Evolutionary conservation across 768 basidiomycete species (phyloP), one percentile per base, ranked within the genome.

Genomic region (Sistotremastrum niveocremeum): DNA sequence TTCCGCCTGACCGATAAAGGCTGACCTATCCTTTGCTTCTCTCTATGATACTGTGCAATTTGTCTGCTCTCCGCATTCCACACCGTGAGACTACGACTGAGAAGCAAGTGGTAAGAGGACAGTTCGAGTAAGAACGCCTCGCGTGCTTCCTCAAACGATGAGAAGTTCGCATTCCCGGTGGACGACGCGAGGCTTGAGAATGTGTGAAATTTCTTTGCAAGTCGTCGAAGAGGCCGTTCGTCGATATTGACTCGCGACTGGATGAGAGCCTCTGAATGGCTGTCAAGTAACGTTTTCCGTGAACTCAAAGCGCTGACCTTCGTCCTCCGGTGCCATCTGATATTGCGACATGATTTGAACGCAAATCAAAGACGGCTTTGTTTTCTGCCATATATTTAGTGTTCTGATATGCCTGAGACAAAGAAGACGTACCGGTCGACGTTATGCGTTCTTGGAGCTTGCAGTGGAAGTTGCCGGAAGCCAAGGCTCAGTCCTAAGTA

Each of bases 1-100:
- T 29, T 20, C 20, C 20, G 5, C 37, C 20, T 6, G 32, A 39
- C 40, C 10, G 44, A 39, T 5, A 8, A n/a, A 8, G 2, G 68
- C 76, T 39, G 57, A 84, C 87, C 84, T 56, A 88, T 84, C 50
- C 74, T 63, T 53, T 74, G 70, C 41, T 74, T 73, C 54, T 86
- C 84, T 39, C 72, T 67, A 53, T 85, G 73, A 57, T 90, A 90
- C 59, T 87, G 81, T 54, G 85, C 79, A 1, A 88, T 86, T 63
- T 90, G 85, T 54, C 86, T 70, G 44, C 76, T 73, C 65, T 90
- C 87, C 6, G 86, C 88, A 57, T 88, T 81, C 55, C 84, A 88
- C 39, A 86, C 79, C 77, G 89, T 83, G 34, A 70, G 66, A 52
- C 76, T 82, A 64, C 89, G 90, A 65, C 80, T 76, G 52, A 90